Conservation (phyloP, 192 early-diverging fungal species). For the Phycomyces nitens region DNA sequence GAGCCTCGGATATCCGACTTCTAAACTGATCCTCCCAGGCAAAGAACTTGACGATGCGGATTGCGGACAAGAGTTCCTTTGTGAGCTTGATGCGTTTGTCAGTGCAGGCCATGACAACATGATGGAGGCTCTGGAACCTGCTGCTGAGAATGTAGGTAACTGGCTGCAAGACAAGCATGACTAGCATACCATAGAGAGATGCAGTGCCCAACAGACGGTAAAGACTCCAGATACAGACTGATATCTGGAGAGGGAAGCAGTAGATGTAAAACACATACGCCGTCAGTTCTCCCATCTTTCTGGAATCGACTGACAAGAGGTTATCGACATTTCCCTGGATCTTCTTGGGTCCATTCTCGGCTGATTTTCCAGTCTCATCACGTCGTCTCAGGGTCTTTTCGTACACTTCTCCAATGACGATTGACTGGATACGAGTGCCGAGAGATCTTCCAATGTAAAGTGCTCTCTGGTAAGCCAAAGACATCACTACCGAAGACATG, state of each 20-base stretch:
- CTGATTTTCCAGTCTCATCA: conserved; percentile 20
- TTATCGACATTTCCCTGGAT: conserved; percentile 54
- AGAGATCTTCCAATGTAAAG: conserved; percentile 67
- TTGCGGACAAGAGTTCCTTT: conserved; percentile 85
- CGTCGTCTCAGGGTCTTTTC: conserved; percentile 36
- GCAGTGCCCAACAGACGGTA: conserved; percentile 79
- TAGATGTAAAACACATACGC: conserved; percentile 61
- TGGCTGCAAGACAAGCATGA: conserved; percentile 65
- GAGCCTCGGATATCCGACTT: conserved; percentile 57
- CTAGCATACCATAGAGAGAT: conserved; percentile 72
- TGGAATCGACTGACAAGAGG: conserved; percentile 60
- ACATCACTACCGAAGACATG: conserved; percentile 40
- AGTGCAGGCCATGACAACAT: conserved; percentile 50
- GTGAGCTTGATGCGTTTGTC: conserved; percentile 80
- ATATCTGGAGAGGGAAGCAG: conserved; percentile 61
- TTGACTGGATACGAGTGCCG: conserved; percentile 53
- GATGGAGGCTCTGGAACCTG: conserved; percentile 45
- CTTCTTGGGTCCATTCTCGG: conserved; percentile 6
- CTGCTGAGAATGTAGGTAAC: conserved; percentile 47
- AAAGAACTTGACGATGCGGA: conserved; percentile 92
- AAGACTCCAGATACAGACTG: conserved; percentile 64
- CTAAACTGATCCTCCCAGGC: conserved; percentile 80
- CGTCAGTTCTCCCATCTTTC: conserved; percentile 47
- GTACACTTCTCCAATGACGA: conserved; percentile 38
- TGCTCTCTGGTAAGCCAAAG: conserved; percentile 45